A percentile compares a stretch with the other conserved stretches of the same genome.
Conservation (phyloP, 441 rosid species). For the Aquilaria agallochum region DNA sequence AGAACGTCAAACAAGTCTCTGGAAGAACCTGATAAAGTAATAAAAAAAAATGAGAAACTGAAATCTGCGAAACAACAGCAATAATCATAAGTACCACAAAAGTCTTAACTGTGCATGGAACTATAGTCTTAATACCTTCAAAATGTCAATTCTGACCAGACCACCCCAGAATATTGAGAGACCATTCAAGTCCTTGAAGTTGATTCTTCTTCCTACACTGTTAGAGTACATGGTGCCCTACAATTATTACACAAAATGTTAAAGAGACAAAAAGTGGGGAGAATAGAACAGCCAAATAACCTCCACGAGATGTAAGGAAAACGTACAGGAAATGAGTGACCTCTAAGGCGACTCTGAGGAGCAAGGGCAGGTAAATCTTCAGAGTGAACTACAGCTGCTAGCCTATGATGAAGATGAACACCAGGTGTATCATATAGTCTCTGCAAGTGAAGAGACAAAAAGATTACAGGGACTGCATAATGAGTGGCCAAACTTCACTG, state of each 20-base stretch:
- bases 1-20: slow-evolving; percentile 76
- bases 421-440: slow-evolving; percentile 94
- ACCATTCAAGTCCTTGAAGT: slow-evolving; percentile 59
- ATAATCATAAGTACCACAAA: background rate
- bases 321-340: slow-evolving; percentile 67
- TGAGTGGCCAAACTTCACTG: slow-evolving; percentile 5
- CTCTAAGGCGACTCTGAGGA: slow-evolving; percentile 85
- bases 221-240: slow-evolving; percentile 17
- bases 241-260: slow-evolving; percentile 19
- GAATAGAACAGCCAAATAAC: background rate
- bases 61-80: slow-evolving; percentile 13
- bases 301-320: slow-evolving; percentile 13
- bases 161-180: slow-evolving; percentile 97
- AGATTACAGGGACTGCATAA: slow-evolving; percentile 9
- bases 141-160: slow-evolving; percentile 75
- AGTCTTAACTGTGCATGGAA: slow-evolving; percentile 11
- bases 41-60: too few relatives aligned
- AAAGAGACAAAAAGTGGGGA: slow-evolving; percentile 3
- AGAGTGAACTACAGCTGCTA: slow-evolving; percentile 85
- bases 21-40: slow-evolving; percentile 66
- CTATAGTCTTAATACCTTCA: slow-evolving; percentile 47
- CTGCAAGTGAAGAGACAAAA: slow-evolving; percentile 32
- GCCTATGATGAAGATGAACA: slow-evolving; percentile 96
- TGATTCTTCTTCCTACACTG: slow-evolving; percentile 26
- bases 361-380: slow-evolving; percentile 94